Base-by-base conservation (phyloP, 768 basidiomycete genomes). In the Tulasnella sp. region DNA sequence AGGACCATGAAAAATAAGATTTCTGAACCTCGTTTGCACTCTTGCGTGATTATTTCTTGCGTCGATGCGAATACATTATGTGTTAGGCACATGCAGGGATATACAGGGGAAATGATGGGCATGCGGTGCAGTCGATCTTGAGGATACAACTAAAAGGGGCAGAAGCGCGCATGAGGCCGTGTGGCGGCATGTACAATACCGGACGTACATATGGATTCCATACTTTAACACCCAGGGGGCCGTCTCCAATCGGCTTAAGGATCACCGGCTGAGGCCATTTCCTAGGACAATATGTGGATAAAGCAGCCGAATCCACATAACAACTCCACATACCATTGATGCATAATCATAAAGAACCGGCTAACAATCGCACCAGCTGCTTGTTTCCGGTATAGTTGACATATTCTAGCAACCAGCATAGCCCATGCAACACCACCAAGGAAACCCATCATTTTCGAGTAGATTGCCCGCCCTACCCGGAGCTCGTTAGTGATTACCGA, bases 21-120 rank as follows among this genome's bases (percentile, higher is more conserved):
- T 8, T n/a, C n/a, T 48, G n/a, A 62, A 93, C 96, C 96, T 88
- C 93, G 91, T 87, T 95, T 94, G 85, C 98, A 96, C 83, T 99
- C 98, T 82, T 95, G 92, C 0, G 93, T 97, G 88, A 98, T 96
- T 77, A 99, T 94, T 89, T 93, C 92, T 86, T 98, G 95, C 5
- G 97, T 99, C 12, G 96, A 98, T 58, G 91, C 90, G 75, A 96
- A 96, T 80, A 99, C 97, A 83, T 99, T 99, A 87, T 99, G 98
- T 24, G 98, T 99, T 36, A 97, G 91, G 85, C 97, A 99, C 97
- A 99, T 99, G 8, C 97, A 92, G 71, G 98, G 98, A 86, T 98
- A 99, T 16, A 97, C 97, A 3, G 98, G 98, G 1, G 98, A 99
- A 83, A 99, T 99, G 83, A 99, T 98, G 18, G 98, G 98, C 98